Percentiles rank a stretch among this genome's conserved stretches.
These are phyloP conservation scores for Colletotrichum tofieldiae DNA, from an alignment of 2,329 filamentous ascomycete species.

Conservation along the genomic window DNA sequence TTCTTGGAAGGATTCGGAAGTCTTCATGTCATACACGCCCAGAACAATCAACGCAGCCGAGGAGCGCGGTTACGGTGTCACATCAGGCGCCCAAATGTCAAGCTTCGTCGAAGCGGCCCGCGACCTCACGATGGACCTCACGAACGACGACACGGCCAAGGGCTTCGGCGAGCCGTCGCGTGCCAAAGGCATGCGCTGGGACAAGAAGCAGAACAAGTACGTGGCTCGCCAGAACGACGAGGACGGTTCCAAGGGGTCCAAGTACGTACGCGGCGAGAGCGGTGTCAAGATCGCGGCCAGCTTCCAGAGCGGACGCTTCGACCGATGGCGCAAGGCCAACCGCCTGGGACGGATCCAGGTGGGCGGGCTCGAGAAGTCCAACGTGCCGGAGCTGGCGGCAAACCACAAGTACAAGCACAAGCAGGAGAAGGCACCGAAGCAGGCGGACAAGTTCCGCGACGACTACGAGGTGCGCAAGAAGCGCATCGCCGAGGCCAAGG, in stretches of 20 bases:
- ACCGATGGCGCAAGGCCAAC: constrained; percentile 91
- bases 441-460: constrained; percentile 91
- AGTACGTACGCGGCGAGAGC: constrained; percentile 88
- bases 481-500: constrained; percentile 87
- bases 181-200: constrained; percentile 86
- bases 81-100: constrained; percentile 80
- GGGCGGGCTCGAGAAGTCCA: constrained; percentile 81
- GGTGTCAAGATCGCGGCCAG: constrained; percentile 96
- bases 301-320: constrained; percentile 95
- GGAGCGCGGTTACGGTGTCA: constrained; percentile 93
- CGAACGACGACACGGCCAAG: constrained; percentile 87
- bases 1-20: constrained; percentile 76
- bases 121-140: constrained; percentile 91
- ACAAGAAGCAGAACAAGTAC: constrained; percentile 97
- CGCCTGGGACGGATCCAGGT: constrained; percentile 83
- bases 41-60: constrained; percentile 85
- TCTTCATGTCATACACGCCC: constrained; percentile 97
- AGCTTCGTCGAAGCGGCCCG: constrained; percentile 93
- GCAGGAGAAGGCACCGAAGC: constrained; percentile 89
- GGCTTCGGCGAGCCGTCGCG: constrained; percentile 84
- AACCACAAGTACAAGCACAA: constrained; percentile 84
- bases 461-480: constrained; percentile 94
- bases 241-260: constrained; percentile 82
- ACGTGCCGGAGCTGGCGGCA: constrained; percentile 49
- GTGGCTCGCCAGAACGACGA: constrained; percentile 93